These are phyloP conservation scores for Pyrrhoderma noxium DNA, from an alignment of 1,284 basidiomycete genomes.

Conservation along the genomic window DNA sequence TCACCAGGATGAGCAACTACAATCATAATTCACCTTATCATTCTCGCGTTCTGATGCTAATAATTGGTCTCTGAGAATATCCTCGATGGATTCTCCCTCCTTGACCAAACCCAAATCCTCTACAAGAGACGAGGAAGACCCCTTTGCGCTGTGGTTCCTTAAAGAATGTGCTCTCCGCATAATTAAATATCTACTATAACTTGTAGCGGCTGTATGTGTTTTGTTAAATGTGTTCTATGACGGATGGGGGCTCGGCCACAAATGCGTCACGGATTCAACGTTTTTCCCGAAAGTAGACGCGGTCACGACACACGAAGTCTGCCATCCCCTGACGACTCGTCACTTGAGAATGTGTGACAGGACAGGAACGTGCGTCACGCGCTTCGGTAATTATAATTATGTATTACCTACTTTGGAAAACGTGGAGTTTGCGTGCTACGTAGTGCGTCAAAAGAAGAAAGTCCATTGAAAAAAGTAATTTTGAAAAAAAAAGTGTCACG, in stretches of 20 bases:
- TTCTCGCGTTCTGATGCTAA: conserved; percentile 66
- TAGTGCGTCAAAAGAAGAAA: too few relatives aligned
- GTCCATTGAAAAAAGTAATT: too few relatives aligned
- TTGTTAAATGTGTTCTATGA: too few relatives aligned
- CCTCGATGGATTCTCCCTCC: conserved; percentile 57
- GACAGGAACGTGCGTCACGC: too few relatives aligned
- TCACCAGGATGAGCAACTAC: neutral
- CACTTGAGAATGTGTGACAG: neutral
- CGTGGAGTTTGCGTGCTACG: too few relatives aligned
- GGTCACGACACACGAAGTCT: neutral
- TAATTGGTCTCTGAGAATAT: conserved; percentile 52
- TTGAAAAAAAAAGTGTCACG: too few relatives aligned
- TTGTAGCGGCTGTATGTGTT: too few relatives aligned
- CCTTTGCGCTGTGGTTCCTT: conserved; percentile 39
- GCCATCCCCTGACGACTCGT: neutral
- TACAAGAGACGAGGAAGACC: conserved; percentile 37
- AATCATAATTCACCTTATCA: conserved; percentile 43
- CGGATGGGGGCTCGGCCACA: too few relatives aligned
- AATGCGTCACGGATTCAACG: too few relatives aligned
- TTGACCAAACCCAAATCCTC: conserved; percentile 56
- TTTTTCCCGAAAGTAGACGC: too few relatives aligned
- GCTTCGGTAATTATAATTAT: too few relatives aligned
- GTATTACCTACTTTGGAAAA: too few relatives aligned
- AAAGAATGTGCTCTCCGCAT: conserved; percentile 54
- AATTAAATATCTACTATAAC: neutral